Percentiles rank a stretch among this genome's conserved stretches.
These are phyloP conservation scores for Solanum sejunctum DNA, from an alignment of 257 asterid genomes.

Conservation along the genomic window DNA sequence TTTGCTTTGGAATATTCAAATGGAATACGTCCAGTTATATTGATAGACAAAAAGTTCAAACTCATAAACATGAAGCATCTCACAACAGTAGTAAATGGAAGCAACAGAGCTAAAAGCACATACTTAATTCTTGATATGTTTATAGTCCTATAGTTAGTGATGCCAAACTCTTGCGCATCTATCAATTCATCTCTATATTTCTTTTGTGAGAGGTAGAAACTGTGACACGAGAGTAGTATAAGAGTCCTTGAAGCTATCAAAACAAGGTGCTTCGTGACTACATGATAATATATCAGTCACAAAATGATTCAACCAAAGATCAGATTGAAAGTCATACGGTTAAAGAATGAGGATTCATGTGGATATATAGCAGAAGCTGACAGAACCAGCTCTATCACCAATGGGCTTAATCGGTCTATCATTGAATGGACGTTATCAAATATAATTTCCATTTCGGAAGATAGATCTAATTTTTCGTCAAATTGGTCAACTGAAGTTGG, in stretches of 20 bases:
- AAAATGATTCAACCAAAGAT: background rate
- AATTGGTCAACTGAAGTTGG: background rate
- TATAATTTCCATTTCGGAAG: background rate
- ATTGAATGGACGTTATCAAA: background rate
- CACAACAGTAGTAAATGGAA: background rate
- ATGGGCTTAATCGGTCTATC: background rate
- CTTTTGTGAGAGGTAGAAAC: background rate
- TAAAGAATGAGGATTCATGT: background rate
- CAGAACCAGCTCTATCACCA: background rate
- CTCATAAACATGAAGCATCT: background rate
- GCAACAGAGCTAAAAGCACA: background rate
- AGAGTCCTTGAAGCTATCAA: background rate
- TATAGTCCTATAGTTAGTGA: background rate
- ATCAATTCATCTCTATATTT: background rate
- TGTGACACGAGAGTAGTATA: background rate
- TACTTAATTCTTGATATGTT: background rate
- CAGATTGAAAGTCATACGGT: background rate
- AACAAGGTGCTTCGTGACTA: background rate
- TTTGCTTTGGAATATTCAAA: background rate
- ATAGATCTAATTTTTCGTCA: background rate
- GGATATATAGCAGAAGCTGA: background rate
- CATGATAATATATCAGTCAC: background rate
- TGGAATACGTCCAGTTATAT: background rate
- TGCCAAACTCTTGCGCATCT: background rate
- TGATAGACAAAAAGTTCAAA: background rate